Evolutionary conservation across 495 filamentous ascomycete species (phyloP).

Genomic region (Penicillium canariense): DNA sequence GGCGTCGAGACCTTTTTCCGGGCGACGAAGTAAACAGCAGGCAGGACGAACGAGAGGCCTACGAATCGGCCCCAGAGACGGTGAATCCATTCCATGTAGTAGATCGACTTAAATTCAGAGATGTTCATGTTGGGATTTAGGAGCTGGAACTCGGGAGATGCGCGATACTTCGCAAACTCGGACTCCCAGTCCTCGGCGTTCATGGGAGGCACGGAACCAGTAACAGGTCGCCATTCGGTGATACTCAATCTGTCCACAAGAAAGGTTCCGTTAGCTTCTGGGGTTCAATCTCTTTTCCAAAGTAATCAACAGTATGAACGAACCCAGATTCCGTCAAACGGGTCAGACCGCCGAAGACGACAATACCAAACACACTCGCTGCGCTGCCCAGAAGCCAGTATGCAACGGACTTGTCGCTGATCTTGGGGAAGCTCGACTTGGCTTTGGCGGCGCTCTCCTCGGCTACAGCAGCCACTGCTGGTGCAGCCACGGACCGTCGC

Average conservation of each 20-base stretch:
- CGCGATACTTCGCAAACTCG: constrained; percentile 87
- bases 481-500: constrained; percentile 26
- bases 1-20: constrained; percentile 72
- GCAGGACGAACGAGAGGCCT: constrained; percentile 83
- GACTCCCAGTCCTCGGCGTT: constrained; percentile 76
- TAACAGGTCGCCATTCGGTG: constrained; percentile 98
- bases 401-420: constrained; percentile 69
- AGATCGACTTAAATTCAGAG: constrained; percentile 94
- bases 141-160: constrained; percentile 85
- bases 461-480: constrained; percentile 16
- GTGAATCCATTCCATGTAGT: constrained; percentile 99
- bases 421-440: constrained; percentile 64
- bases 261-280: constrained; percentile 19
- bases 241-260: constrained; percentile 75
- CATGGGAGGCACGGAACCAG: constrained; percentile 84
- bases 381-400: constrained; percentile 94
- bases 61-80: constrained; percentile 93
- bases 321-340: constrained; percentile 95
- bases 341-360: constrained; percentile 91
- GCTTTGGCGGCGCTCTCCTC: constrained; percentile 27
- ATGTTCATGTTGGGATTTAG: constrained; percentile 90
- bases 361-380: constrained; percentile 90
- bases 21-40: constrained; percentile 83
- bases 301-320: constrained; percentile 10
- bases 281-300: neutral